A percentile compares a stretch with the other conserved stretches of the same genome.
Evolutionary conservation across 257 asterid species (phyloP).

Genomic region (Nicotiana tomentosiformis): DNA sequence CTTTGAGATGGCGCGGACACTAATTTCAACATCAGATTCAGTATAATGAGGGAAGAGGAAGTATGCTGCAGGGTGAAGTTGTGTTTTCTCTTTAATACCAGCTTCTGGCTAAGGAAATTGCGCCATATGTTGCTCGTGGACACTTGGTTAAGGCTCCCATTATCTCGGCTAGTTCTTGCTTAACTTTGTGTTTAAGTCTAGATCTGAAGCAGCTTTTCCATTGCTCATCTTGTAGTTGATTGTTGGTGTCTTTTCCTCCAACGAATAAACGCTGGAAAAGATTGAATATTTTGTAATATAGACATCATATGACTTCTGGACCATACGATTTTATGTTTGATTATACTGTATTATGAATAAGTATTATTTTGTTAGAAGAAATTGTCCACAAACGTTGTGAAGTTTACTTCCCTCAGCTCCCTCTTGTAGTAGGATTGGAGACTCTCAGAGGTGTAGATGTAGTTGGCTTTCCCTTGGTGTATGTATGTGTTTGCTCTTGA

Average conservation of each 20-base stretch:
- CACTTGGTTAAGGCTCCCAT: background rate
- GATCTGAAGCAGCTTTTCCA: background rate
- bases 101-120: background rate
- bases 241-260: background rate
- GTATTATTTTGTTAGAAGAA: background rate
- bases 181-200: background rate
- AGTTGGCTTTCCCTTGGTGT: background rate
- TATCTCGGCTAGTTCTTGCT: background rate
- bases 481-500: background rate
- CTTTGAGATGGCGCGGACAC: background rate
- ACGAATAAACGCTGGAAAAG: background rate
- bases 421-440: background rate
- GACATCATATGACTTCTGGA: background rate
- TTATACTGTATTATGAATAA: background rate
- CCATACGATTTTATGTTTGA: background rate
- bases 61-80: constrained; percentile 5
- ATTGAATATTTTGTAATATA: background rate
- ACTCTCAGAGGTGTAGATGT: background rate
- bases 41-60: background rate
- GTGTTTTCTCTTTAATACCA: background rate
- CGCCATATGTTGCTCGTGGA: background rate
- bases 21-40: background rate
- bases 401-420: background rate
- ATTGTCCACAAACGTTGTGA: background rate
- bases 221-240: background rate